Evolutionary conservation across 2,329 filamentous ascomycete species (phyloP).

Genomic region (Nigrograna mackinnonii): DNA sequence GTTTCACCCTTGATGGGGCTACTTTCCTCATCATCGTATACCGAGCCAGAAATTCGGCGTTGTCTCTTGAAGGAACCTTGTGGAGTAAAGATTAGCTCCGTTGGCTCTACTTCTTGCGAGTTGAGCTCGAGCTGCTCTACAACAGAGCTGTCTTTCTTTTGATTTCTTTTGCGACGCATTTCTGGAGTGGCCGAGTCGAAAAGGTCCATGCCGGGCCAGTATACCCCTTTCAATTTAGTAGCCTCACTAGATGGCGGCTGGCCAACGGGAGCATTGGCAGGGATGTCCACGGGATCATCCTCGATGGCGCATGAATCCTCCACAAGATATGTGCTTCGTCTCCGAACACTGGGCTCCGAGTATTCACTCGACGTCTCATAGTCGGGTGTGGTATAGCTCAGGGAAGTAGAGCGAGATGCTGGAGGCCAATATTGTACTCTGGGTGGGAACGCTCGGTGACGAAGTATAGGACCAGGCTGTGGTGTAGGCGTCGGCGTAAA

Average conservation of each 20-base stretch:
- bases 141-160: slow-evolving; percentile 76
- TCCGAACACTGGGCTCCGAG: slow-evolving; percentile 35
- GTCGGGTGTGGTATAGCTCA: slow-evolving; percentile 39
- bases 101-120: slow-evolving; percentile 66
- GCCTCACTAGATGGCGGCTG: slow-evolving; percentile 39
- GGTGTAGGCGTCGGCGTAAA: slow-evolving; percentile 30
- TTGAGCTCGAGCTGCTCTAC: slow-evolving; percentile 67
- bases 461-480: slow-evolving; percentile 29
- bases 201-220: slow-evolving; percentile 78
- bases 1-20: slow-evolving; percentile 40
- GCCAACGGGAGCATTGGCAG: slow-evolving; percentile 15
- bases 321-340: slow-evolving; percentile 23
- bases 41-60: slow-evolving; percentile 49
- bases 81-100: slow-evolving; percentile 65
- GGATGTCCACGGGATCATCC: slow-evolving; percentile 26
- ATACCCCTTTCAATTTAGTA: slow-evolving; percentile 69
- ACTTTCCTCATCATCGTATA: slow-evolving; percentile 43
- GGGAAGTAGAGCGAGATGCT: slow-evolving; percentile 38
- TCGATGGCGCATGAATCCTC: slow-evolving; percentile 35
- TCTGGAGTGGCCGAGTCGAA: slow-evolving; percentile 78
- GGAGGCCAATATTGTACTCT: slow-evolving; percentile 43
- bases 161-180: slow-evolving; percentile 75
- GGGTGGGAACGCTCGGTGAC: slow-evolving; percentile 35
- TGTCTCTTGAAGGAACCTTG: slow-evolving; percentile 46
- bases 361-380: slow-evolving; percentile 42